Percentiles rank a stretch among this genome's conserved stretches.
These are phyloP conservation scores for Thyridium curvatum DNA, from an alignment of 2,329 filamentous ascomycete genomes.

Conservation along the genomic window DNA sequence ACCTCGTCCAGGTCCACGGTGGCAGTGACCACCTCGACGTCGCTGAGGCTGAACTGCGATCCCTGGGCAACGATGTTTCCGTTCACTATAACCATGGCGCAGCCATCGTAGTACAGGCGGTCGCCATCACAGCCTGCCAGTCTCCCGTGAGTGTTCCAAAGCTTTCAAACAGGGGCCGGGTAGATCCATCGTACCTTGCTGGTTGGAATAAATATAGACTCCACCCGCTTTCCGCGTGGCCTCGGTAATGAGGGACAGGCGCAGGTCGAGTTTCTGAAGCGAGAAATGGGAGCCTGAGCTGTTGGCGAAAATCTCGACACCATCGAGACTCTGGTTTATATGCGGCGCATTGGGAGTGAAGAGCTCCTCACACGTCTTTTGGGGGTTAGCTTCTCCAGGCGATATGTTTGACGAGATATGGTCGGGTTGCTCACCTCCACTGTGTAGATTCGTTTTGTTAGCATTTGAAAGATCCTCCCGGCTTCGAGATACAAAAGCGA, in stretches of 20 bases:
- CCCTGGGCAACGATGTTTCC: conserved; percentile 59
- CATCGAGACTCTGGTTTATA: conserved; percentile 57
- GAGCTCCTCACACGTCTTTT: conserved; percentile 18
- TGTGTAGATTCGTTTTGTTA: too few species aligned
- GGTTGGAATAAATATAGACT: conserved; percentile 54
- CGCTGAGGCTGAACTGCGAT: conserved; percentile 57
- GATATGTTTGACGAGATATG: neutral
- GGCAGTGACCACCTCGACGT: conserved; percentile 60
- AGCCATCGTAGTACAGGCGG: conserved; percentile 57
- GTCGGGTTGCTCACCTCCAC: too few species aligned
- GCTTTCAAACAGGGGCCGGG: neutral
- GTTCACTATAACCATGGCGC: conserved; percentile 57
- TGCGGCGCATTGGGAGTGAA: conserved; percentile 35
- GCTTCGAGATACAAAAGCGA: too few species aligned
- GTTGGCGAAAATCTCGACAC: conserved; percentile 69
- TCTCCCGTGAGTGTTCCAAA: conserved; percentile 14
- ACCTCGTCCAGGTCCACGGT: conserved; percentile 69
- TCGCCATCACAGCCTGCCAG: conserved; percentile 46
- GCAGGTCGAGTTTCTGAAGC: conserved; percentile 54
- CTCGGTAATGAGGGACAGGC: conserved; percentile 59
- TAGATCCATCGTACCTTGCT: conserved; percentile 40
- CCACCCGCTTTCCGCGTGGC: conserved; percentile 46
- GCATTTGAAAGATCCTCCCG: too few species aligned
- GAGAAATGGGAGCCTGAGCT: conserved; percentile 54
- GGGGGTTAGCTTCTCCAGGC: conserved; percentile 7